These are phyloP conservation scores for Misopates orontium DNA, from an alignment of 257 asterid species.

Conservation along the genomic window DNA sequence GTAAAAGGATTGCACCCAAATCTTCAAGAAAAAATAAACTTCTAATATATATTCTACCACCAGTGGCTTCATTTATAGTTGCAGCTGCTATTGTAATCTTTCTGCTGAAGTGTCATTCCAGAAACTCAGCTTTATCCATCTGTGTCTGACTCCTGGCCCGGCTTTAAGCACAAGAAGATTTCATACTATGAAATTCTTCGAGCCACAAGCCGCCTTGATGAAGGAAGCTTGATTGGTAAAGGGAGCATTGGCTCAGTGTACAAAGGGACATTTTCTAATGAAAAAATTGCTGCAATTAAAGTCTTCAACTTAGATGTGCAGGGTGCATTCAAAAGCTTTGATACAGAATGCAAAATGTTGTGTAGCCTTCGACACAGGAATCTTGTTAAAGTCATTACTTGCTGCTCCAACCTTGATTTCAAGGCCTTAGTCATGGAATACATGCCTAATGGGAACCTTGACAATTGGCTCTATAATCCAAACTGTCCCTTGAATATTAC, in stretches of 20 bases:
- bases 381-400: conserved; percentile 14
- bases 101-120: background rate
- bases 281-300: background rate
- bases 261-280: conserved; percentile 3
- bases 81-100: background rate
- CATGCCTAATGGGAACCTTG: conserved; percentile 19
- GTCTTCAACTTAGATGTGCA: conserved; percentile 10
- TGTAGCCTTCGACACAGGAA: conserved; percentile 15
- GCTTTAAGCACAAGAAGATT: background rate
- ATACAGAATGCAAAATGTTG: conserved; percentile 16
- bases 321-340: conserved; percentile 13
- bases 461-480: conserved; percentile 15
- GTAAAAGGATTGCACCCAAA: background rate
- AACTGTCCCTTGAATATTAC: background rate
- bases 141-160: too few species aligned
- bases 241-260: conserved; percentile 20
- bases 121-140: background rate
- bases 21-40: background rate
- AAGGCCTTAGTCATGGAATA: conserved; percentile 25
- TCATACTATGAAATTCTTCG: conserved; percentile 12
- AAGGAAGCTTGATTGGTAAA: background rate
- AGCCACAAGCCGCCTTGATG: conserved; percentile 15
- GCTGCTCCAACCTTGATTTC: conserved; percentile 9
- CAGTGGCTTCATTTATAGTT: background rate
- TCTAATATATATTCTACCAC: background rate